A percentile compares a stretch with the other conserved stretches of the same genome.
Conservation (phyloP, 306 rosid genomes). For the Trichosanthes cucumerina region DNA sequence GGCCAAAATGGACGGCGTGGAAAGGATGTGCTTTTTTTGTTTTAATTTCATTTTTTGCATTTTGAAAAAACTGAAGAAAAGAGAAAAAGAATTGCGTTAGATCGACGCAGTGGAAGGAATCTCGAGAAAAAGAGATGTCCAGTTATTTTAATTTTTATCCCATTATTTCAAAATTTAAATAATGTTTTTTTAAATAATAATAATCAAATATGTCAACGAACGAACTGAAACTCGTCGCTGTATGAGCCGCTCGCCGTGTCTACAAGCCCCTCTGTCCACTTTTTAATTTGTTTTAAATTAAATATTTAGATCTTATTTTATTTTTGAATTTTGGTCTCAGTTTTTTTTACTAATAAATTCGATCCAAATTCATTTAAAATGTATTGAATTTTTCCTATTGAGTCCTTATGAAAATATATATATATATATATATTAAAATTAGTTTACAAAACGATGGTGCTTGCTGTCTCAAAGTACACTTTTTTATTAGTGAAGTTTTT, state of each 20-base stretch:
- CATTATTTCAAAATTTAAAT: neutral
- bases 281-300: neutral
- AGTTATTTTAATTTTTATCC: neutral
- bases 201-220: neutral
- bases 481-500: too few relatives aligned
- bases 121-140: neutral
- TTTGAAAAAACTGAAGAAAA: neutral
- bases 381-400: too few relatives aligned
- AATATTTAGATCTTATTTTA: too few relatives aligned
- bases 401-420: too few relatives aligned
- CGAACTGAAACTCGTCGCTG: neutral
- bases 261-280: neutral
- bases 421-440: too few relatives aligned
- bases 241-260: neutral
- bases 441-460: too few relatives aligned
- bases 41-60: neutral
- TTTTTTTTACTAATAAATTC: too few relatives aligned
- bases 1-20: neutral
- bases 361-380: too few relatives aligned
- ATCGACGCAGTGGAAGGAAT: slow-evolving; percentile 8
- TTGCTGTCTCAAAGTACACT: too few relatives aligned
- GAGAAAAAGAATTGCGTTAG: neutral
- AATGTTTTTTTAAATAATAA: neutral
- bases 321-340: too few relatives aligned
- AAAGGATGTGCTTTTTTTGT: neutral